These are phyloP conservation scores for Auricularia sp. DNA, from an alignment of 768 basidiomycete genomes.

Conservation along the genomic window DNA sequence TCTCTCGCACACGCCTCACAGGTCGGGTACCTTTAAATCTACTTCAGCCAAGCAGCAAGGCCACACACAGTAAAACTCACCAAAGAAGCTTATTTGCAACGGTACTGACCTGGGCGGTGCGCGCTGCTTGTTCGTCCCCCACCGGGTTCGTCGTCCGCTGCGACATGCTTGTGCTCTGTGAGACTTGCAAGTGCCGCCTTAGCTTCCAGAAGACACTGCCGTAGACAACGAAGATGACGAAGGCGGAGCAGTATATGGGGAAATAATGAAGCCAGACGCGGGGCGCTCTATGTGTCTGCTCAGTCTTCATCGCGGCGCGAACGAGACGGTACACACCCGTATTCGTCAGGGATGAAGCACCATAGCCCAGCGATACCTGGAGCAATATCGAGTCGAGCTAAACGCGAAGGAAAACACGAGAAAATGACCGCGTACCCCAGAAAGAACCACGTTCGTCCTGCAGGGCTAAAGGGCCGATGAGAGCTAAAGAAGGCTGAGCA, in stretches of 20 bases:
- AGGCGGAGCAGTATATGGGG: background rate
- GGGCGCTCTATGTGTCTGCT: background rate
- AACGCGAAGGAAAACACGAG: background rate
- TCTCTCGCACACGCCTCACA: background rate
- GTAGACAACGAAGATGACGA: background rate
- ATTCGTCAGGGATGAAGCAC: background rate
- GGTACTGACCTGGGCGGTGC: background rate
- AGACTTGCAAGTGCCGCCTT: background rate
- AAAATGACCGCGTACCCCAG: background rate
- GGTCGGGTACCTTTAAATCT: background rate
- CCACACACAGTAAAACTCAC: background rate
- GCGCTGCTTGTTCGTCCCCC: background rate
- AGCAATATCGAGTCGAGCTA: background rate
- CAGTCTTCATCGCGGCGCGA: too few relatives aligned
- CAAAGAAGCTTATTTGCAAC: background rate
- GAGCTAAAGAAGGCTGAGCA: background rate
- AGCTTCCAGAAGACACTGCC: background rate
- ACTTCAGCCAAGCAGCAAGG: too few relatives aligned
- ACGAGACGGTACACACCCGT: background rate
- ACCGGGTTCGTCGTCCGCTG: background rate
- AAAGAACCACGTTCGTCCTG: background rate
- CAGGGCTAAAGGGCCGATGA: background rate
- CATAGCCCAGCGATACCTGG: background rate
- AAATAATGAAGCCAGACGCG: constrained; percentile 1
- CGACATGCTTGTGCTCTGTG: background rate